Base-by-base conservation (phyloP, 2,329 filamentous ascomycete species). In the Colletotrichum theobromicola region DNA sequence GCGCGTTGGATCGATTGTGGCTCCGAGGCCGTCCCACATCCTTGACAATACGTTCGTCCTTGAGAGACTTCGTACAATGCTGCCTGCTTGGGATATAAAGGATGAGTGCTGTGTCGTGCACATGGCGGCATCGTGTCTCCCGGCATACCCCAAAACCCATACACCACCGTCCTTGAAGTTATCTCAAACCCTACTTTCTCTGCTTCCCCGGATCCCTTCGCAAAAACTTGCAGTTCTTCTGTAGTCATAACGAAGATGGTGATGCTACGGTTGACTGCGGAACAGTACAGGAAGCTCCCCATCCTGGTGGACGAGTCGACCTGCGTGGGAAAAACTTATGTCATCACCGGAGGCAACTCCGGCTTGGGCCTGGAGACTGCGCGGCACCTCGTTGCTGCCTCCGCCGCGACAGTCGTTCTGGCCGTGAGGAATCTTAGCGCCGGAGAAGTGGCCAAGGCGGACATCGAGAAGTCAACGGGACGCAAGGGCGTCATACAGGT, bases 301-400 rank as follows among this genome's bases (percentile, higher is more conserved):
- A 70, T 74, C 53, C 34, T 67, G 60, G 53, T 67, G 53, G 55
- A 69, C 28, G 32, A 60, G 42, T 63, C 62, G 50, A 67, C 63
- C 13, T 61, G 53, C 53, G 55, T 24, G 34, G 62, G 67, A 16
- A 53, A 64, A 63, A 78, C 78, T 6, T 73, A 82, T 62, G 78
- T 84, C 58, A 75, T 84, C 46, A 83, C 82, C 6, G 84, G 83
- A 18, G 78, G 81, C 50, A 84, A 84, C 72, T 79, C 75, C 15
- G 82, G 84, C 18, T 70, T 85, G 3, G 83, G 83, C n/a, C 76
- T 81, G 5, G 83, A 85, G 76, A 79, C 81, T n/a, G 81, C 80
- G 12, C 77, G 79, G 15, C 81, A 85, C 65, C 79, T 83, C 35
- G 78, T 80, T 55, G 55, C 65, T 4, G 78, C 83, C 4, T 78